Evolutionary conservation across 2,329 filamentous ascomycete genomes (phyloP).

Genomic region (Elsinoe fawcettii): DNA sequence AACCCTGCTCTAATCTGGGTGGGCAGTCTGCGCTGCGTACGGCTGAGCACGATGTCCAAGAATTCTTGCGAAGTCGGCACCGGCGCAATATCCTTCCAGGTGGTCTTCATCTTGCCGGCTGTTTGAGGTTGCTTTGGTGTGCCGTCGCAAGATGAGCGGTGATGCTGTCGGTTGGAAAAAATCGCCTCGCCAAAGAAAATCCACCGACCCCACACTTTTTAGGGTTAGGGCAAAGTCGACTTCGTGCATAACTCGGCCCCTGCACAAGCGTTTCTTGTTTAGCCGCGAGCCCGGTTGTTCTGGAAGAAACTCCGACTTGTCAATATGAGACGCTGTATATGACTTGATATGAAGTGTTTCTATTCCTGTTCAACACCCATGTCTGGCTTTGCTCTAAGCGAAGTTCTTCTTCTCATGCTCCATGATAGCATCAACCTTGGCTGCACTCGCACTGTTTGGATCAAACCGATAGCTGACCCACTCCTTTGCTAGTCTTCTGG

Average conservation of each 20-base stretch:
- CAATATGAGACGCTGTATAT: constrained; percentile 2
- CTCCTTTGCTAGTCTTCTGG: constrained; percentile 67
- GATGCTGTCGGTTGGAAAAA: constrained; percentile 2
- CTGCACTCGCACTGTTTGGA: constrained; percentile 52
- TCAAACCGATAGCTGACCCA: constrained; percentile 84
- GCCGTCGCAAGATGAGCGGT: not conserved
- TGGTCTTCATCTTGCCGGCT: constrained; percentile 46
- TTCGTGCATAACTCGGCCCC: not conserved
- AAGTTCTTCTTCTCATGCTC: constrained; percentile 40
- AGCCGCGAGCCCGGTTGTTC: not conserved
- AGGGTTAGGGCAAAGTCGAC: not conserved
- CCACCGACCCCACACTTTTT: not conserved
- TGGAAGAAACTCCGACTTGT: not conserved
- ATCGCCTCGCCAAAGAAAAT: not conserved
- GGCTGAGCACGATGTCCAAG: constrained; percentile 89
- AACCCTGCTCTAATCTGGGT: constrained; percentile 95
- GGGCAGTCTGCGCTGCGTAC: constrained; percentile 85
- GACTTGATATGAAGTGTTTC: not conserved
- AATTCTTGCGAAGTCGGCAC: constrained; percentile 86
- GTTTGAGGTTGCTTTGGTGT: not conserved
- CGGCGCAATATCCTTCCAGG: constrained; percentile 47
- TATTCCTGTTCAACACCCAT: not conserved
- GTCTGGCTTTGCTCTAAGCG: constrained; percentile 1
- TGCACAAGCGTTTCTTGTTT: not conserved
- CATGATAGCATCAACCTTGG: constrained; percentile 46